phyloP scores from a whole-genome alignment of 495 filamentous ascomycete genomes.

The Aspergillus olivimuriae region DNA sequence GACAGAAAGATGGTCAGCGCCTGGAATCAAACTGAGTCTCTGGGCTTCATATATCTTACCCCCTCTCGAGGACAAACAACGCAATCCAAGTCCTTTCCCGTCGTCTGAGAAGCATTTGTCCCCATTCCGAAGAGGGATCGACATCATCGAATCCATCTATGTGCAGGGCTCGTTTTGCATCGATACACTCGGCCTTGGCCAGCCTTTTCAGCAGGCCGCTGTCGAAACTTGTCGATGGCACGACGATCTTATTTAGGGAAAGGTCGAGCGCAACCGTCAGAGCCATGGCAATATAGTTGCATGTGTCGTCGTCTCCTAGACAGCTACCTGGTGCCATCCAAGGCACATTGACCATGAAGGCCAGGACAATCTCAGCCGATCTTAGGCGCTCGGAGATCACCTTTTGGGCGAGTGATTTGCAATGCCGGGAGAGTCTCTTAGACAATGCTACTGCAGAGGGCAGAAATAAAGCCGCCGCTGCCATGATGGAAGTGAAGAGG shows the following conservation, averaged over 20 bases:
- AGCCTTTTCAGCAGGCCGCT: constrained; percentile 42
- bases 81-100: constrained; percentile 66
- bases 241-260: constrained; percentile 61
- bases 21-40: neutral
- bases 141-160: constrained; percentile 63
- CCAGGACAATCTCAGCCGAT: constrained; percentile 67
- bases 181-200: constrained; percentile 58
- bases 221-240: constrained; percentile 46
- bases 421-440: constrained; percentile 56
- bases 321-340: constrained; percentile 67
- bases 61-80: constrained; percentile 66
- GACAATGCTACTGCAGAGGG: constrained; percentile 55
- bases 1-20: neutral
- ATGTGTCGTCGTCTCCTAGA: constrained; percentile 66
- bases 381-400: constrained; percentile 52
- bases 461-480: constrained; percentile 58
- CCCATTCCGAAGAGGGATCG: constrained; percentile 52
- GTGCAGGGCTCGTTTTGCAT: constrained; percentile 54
- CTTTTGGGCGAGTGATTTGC: constrained; percentile 54
- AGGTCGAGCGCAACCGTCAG: constrained; percentile 62
- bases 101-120: constrained; percentile 52
- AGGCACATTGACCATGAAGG: constrained; percentile 71
- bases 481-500: constrained; percentile 63
- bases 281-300: constrained; percentile 63
- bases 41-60: constrained; percentile 30